Base-by-base conservation (phyloP, 345 rosid genomes). In the Populus simonii region DNA sequence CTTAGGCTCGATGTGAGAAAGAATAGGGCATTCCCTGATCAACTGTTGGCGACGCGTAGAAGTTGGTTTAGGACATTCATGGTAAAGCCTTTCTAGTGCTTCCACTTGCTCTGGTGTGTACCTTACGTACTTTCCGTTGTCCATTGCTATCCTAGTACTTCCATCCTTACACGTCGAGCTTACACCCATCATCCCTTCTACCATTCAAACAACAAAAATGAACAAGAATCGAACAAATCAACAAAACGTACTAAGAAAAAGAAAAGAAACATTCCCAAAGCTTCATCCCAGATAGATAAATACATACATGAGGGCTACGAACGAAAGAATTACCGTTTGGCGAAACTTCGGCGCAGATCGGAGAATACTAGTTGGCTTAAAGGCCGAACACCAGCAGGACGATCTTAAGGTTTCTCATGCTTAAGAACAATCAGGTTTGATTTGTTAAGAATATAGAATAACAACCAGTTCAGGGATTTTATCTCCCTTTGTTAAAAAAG, bases 71-170 rank as follows among this genome's bases (percentile, higher is more conserved):
- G 99, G 98, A 77, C 99, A 96, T 1, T 96, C 99, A 84, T 92
- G 99, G 86, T 96, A 96, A 73, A 96, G 94, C 89, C 98, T 92
- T 91, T 96, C 99, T 67, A 96, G 97, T 47, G 99, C 98, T 84
- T 96, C 99, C 76, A 96, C 98, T 85, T 96, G 99, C 84, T 96
- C 99, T 83, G 98, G 97, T 68, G 98, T 96, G 85, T 96, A 96
- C 86, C 99, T 86, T 15, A 96, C 98, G 85, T 96, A 96, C 90
- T 96, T 96, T 33, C 99, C 99, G 78, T 96, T 96, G 66, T 96
- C 99, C 83, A 96, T 77, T 61, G 77, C 83, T 85, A 68, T 72
- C 45, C 23, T 66, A 9, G 33, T 66, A 45, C 78, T 71, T 25
- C 92, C 93, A 80, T 96, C 98, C 82, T 91, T 91, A 85, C 92